Conservation (phyloP, 2,329 filamentous ascomycete genomes). For the Diaporthe nobilis region DNA sequence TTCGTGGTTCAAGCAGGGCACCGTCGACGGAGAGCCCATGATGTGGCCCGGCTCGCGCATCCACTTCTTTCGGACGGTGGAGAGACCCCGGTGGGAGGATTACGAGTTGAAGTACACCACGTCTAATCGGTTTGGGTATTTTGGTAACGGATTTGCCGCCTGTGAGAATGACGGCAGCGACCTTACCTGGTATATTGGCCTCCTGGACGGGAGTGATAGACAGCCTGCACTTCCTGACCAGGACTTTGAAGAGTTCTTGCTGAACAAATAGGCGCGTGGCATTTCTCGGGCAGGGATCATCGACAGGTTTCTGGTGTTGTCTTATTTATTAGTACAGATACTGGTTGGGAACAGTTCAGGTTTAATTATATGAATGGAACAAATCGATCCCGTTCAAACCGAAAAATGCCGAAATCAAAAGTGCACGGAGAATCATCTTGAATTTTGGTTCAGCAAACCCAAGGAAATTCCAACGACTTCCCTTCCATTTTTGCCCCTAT, state of each 20-base stretch:
- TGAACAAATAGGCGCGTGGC: not conserved
- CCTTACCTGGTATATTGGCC: constrained; percentile 37
- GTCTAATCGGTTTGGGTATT: constrained; percentile 46
- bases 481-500: too few relatives aligned
- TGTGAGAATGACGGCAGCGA: constrained; percentile 33
- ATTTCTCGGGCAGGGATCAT: not conserved
- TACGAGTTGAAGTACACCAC: constrained; percentile 46
- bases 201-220: constrained; percentile 40
- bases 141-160: constrained; percentile 46
- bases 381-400: too few relatives aligned
- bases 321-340: not conserved
- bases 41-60: constrained; percentile 48
- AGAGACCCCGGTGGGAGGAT: constrained; percentile 48
- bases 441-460: too few relatives aligned
- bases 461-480: too few relatives aligned
- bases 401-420: too few relatives aligned
- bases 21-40: constrained; percentile 46
- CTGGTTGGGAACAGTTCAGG: too few relatives aligned
- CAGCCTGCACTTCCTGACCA: constrained; percentile 46
- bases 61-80: constrained; percentile 47
- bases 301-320: too few relatives aligned
- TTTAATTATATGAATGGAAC: too few relatives aligned
- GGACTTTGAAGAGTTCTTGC: constrained; percentile 46
- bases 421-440: too few relatives aligned
- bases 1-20: constrained; percentile 49